These are phyloP conservation scores for Rhodomyrtus tomentosa DNA, from an alignment of 345 rosid genomes.

Conservation along the genomic window DNA sequence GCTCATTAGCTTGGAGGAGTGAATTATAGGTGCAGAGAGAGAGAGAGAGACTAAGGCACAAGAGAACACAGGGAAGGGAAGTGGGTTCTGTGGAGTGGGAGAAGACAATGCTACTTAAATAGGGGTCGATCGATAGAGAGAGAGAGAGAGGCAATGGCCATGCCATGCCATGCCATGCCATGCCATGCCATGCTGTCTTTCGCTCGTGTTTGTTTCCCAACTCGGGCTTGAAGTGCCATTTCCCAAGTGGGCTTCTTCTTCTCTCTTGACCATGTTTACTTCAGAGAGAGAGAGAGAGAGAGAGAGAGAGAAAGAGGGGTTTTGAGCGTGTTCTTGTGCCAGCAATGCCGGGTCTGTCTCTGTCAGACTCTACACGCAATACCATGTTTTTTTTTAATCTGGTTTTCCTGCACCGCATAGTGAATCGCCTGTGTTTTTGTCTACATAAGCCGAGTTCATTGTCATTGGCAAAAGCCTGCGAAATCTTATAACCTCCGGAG, in stretches of 20 bases:
- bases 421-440: neutral
- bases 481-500: neutral
- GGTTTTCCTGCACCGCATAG: neutral
- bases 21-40: neutral
- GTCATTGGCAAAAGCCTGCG: neutral
- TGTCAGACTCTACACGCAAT: constrained; percentile 30
- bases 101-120: constrained; percentile 35
- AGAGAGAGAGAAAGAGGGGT: neutral
- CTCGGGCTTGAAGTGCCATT: neutral
- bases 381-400: constrained; percentile 6
- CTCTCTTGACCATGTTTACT: neutral
- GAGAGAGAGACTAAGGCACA: neutral
- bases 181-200: constrained; percentile 20
- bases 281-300: neutral
- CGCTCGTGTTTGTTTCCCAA: constrained; percentile 1
- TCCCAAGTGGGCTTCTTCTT: neutral
- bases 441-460: neutral
- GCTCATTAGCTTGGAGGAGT: neutral
- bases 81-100: constrained; percentile 17
- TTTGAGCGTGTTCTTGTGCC: neutral
- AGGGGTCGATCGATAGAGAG: constrained; percentile 11
- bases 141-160: constrained; percentile 4
- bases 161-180: constrained; percentile 15
- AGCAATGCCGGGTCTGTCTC: constrained; percentile 5
- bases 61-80: constrained; percentile 7